Conservation (phyloP, 129 eudicot genomes). For the Erigeron canadensis region DNA sequence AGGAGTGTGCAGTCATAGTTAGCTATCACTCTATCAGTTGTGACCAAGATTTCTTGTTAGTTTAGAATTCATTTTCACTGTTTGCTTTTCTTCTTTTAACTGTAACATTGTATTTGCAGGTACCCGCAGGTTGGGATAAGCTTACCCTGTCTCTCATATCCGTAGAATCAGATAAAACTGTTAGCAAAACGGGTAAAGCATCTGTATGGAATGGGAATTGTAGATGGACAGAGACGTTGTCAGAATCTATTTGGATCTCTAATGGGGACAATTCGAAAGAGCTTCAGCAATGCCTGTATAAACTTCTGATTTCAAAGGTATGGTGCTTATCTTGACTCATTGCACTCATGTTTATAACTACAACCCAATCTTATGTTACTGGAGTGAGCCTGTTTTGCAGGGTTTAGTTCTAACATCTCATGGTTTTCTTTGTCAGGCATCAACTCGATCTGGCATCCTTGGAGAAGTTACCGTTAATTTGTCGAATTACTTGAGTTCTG, state of each 20-base stretch:
- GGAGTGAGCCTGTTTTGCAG: neutral
- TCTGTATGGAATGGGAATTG: constrained; percentile 64
- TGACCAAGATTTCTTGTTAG: constrained; percentile 11
- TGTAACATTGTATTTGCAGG: constrained; percentile 40
- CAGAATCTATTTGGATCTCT: constrained; percentile 54
- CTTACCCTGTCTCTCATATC: constrained; percentile 57
- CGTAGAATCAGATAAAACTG: constrained; percentile 58
- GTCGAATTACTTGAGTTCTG: constrained; percentile 49
- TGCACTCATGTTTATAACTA: neutral
- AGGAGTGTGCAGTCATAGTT: neutral
- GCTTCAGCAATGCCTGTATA: constrained; percentile 46
- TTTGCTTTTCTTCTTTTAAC: constrained; percentile 8
- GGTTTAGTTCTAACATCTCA: neutral
- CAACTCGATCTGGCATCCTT: constrained; percentile 67
- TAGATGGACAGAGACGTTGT: constrained; percentile 61
- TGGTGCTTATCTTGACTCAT: constrained; percentile 20
- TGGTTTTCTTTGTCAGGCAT: constrained; percentile 42
- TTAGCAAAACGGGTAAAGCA: constrained; percentile 57
- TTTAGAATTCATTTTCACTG: constrained; percentile 12
- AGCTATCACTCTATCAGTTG: constrained; percentile 18
- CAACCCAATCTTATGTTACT: neutral
- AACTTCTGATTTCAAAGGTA: constrained; percentile 64
- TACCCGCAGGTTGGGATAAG: constrained; percentile 81
- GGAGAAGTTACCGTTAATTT: constrained; percentile 70
- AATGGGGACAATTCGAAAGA: constrained; percentile 43